Conservation (phyloP, 352 stramenopile species). For the Globisporangium alternatum region DNA sequence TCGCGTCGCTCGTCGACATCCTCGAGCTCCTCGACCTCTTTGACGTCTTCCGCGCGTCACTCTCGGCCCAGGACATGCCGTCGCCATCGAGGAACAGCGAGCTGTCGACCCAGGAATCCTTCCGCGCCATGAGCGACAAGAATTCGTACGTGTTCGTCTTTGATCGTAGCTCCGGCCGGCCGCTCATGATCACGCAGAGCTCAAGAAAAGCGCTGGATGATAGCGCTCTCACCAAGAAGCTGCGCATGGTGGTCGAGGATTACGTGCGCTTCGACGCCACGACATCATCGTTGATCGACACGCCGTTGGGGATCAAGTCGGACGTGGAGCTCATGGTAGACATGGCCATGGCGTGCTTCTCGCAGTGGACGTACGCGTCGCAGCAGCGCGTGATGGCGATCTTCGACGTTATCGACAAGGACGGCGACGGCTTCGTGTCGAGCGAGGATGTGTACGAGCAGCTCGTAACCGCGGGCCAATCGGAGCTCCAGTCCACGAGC, state of each 20-base stretch:
- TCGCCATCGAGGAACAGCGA: neutral
- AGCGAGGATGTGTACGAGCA: conserved; percentile 41
- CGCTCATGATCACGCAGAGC: conserved; percentile 35
- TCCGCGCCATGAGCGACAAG: conserved; percentile 31
- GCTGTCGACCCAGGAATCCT: neutral
- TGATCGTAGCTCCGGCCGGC: conserved; percentile 29
- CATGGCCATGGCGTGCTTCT: conserved; percentile 40
- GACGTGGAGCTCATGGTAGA: conserved; percentile 55
- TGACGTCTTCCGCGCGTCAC: conserved; percentile 34
- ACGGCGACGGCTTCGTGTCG: conserved; percentile 49
- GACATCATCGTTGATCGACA: conserved; percentile 19
- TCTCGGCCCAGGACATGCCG: conserved; percentile 13
- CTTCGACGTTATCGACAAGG: conserved; percentile 46
- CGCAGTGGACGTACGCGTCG: conserved; percentile 32
- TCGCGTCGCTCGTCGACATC: conserved; percentile 38
- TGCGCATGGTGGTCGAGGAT: conserved; percentile 37
- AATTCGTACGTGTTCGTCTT: conserved; percentile 49
- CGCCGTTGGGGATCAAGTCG: conserved; percentile 44
- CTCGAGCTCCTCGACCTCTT: conserved; percentile 45
- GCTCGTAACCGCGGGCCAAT: conserved; percentile 34
- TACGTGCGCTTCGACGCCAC: conserved; percentile 30
- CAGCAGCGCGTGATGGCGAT: conserved; percentile 32
- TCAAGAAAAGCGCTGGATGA: neutral
- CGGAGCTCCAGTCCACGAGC: conserved; percentile 23
- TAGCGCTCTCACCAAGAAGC: conserved; percentile 13